Percentiles rank a stretch among this genome's conserved stretches.
phyloP scores from a whole-genome alignment of 2,329 filamentous ascomycete species.

The Ophiognomonia clavigignenti-juglandacearum region DNA sequence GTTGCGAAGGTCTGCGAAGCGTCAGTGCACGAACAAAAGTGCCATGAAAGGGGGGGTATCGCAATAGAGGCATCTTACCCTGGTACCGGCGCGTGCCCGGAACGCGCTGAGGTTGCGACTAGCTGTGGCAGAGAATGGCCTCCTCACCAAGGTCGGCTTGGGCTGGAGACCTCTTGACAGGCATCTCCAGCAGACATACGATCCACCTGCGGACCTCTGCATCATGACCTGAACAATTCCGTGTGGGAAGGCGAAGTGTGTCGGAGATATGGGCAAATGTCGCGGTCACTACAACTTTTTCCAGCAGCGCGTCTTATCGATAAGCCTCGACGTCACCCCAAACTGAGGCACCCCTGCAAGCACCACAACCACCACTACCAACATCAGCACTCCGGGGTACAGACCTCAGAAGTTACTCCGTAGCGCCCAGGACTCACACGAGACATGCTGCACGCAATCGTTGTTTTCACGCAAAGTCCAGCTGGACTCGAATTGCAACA shows the following conservation, averaged over 20 bases:
- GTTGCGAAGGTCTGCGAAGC: slow-evolving; percentile 5
- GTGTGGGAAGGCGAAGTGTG: not conserved
- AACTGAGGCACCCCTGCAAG: too few relatives aligned
- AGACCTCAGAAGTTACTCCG: too few relatives aligned
- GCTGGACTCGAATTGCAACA: too few relatives aligned
- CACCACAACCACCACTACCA: too few relatives aligned
- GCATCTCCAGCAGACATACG: slow-evolving; percentile 31
- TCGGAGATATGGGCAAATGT: not conserved
- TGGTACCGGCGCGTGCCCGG: not conserved
- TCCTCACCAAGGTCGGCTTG: not conserved
- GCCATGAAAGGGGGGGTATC: not conserved
- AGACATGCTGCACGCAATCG: too few relatives aligned
- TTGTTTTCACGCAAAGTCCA: too few relatives aligned
- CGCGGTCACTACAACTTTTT: not conserved
- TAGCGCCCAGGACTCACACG: too few relatives aligned
- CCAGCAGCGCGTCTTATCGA: not conserved
- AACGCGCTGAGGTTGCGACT: not conserved
- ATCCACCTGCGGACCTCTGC: slow-evolving; percentile 20
- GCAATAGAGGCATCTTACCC: not conserved
- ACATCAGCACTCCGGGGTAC: too few relatives aligned
- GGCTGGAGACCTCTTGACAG: slow-evolving; percentile 7
- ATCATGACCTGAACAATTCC: slow-evolving; percentile 23
- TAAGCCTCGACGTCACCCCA: not conserved
- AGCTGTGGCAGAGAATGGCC: slow-evolving; percentile 1
- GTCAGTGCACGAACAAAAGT: not conserved